Conservation (phyloP, 2,329 filamentous ascomycete species). For the Fusarium annulatum region DNA sequence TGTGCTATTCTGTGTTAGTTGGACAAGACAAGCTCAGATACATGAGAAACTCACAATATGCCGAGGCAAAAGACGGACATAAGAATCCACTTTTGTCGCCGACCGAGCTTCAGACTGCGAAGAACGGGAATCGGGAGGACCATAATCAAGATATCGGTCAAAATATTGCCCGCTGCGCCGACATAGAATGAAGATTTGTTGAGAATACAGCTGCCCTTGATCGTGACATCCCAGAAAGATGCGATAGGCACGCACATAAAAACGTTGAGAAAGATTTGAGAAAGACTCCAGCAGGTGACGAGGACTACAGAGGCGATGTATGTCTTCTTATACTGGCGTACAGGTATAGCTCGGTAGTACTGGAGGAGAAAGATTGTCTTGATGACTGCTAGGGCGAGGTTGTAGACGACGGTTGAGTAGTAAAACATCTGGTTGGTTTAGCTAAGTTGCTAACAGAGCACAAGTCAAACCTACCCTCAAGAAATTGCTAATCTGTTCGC, state of each 20-base stretch:
- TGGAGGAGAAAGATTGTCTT: background rate
- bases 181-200: background rate
- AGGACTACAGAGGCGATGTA: background rate
- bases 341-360: background rate
- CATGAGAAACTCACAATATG: background rate
- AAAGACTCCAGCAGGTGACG: background rate
- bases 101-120: background rate
- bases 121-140: background rate
- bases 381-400: background rate
- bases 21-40: accelerated
- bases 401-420: background rate
- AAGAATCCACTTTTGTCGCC: background rate
- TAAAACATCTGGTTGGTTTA: background rate
- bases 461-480: accelerated
- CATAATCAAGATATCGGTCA: background rate
- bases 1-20: background rate
- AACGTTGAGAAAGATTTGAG: background rate
- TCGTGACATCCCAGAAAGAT: background rate
- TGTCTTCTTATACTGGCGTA: background rate
- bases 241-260: background rate
- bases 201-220: background rate
- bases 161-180: background rate
- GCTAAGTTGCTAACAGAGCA: accelerated
- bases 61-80: background rate
- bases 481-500: background rate